Percentiles rank a stretch among this genome's conserved stretches.
Conservation (phyloP, 257 asterid genomes). For the Solanum neorickii region DNA sequence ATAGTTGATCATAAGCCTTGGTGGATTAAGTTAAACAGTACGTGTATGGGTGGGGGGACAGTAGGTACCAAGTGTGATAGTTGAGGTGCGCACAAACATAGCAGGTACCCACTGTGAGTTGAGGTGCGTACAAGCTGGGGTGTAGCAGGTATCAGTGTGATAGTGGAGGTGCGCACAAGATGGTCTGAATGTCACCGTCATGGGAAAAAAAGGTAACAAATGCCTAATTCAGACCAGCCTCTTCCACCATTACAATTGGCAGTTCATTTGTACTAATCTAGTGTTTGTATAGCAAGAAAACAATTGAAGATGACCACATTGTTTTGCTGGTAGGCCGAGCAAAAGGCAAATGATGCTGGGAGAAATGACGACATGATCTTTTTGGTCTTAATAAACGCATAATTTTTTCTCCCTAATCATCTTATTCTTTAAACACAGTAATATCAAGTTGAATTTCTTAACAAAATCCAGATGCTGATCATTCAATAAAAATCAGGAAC, state of each 20-base stretch:
- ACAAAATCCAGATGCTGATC: neutral
- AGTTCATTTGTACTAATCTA: neutral
- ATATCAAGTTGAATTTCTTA: neutral
- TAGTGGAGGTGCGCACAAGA: neutral
- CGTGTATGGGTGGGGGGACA: neutral
- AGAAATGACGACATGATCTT: neutral
- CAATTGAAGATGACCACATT: neutral
- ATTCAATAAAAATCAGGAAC: neutral
- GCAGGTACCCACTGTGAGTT: neutral
- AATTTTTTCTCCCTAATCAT: neutral
- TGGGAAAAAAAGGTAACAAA: neutral
- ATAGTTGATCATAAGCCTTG: neutral
- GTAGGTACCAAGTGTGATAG: neutral
- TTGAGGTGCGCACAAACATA: neutral
- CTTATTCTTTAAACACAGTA: neutral
- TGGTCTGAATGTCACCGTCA: neutral
- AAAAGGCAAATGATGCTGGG: neutral
- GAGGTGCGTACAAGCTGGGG: neutral
- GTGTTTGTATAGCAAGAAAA: neutral
- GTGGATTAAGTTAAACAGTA: neutral
- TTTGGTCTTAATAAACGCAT: neutral
- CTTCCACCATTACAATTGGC: neutral
- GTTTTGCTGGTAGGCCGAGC: neutral
- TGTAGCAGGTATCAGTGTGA: neutral
- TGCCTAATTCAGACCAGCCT: neutral